Conservation (phyloP, 129 eudicot species). For the Escallonia rubra region DNA sequence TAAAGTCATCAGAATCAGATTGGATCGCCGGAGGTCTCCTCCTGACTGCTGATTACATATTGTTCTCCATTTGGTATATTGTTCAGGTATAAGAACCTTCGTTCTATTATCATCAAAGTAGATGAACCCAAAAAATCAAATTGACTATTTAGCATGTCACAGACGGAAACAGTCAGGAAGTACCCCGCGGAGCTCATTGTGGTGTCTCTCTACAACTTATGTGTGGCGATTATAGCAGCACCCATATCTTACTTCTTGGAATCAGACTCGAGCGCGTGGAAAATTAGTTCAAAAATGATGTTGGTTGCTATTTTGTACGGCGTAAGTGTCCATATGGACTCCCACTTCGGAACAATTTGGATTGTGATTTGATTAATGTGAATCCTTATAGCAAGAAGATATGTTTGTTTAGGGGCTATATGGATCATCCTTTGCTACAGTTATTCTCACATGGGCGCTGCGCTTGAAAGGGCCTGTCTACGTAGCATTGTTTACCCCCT, state of each 20-base stretch:
- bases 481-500: constrained; percentile 13
- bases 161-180: neutral
- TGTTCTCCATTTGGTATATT: constrained; percentile 1
- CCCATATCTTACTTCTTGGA: neutral
- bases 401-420: neutral
- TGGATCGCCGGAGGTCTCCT: constrained; percentile 20
- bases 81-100: neutral
- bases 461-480: constrained; percentile 11
- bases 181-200: constrained; percentile 4
- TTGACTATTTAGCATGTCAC: neutral
- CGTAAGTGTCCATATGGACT: neutral
- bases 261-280: neutral
- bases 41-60: neutral
- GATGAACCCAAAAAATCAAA: neutral
- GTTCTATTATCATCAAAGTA: too few relatives aligned
- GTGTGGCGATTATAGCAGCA: constrained; percentile 1
- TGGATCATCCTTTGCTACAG: neutral
- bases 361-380: too few relatives aligned
- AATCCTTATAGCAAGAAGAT: neutral
- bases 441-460: constrained; percentile 2
- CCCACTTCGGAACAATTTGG: neutral
- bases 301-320: neutral
- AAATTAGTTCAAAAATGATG: neutral
- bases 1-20: neutral
- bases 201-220: constrained; percentile 3